A percentile compares a stretch with the other conserved stretches of the same genome.
Conservation (phyloP, 768 basidiomycete species). For the Lactarius quietus region DNA sequence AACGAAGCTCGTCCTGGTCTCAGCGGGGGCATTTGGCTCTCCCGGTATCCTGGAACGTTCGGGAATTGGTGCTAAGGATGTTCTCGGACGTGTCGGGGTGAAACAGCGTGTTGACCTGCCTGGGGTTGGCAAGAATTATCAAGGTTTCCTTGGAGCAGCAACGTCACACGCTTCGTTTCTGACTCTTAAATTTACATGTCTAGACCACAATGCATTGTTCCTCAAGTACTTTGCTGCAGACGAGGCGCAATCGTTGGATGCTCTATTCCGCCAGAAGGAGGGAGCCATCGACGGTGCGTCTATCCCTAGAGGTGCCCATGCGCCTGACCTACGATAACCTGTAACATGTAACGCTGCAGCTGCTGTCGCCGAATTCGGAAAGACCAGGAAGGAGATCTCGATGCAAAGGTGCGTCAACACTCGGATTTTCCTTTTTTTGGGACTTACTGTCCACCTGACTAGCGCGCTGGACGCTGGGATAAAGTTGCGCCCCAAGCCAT, state of each 20-base stretch:
- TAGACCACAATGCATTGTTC: slow-evolving; percentile 26
- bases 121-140: slow-evolving; percentile 44
- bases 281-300: slow-evolving; percentile 26
- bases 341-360: slow-evolving; percentile 26
- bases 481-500: slow-evolving; percentile 28
- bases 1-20: too few relatives aligned
- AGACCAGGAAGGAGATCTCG: too few relatives aligned
- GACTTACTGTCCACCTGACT: not conserved
- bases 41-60: too few relatives aligned
- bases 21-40: too few relatives aligned
- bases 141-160: slow-evolving; percentile 29
- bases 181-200: not conserved
- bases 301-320: not conserved
- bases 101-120: slow-evolving; percentile 36
- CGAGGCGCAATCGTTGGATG: slow-evolving; percentile 27
- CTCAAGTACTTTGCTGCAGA: slow-evolving; percentile 20
- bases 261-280: slow-evolving; percentile 19
- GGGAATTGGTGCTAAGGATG: too few relatives aligned
- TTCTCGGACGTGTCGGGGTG: slow-evolving; percentile 33
- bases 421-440: not conserved
- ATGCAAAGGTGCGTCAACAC: slow-evolving; percentile 52
- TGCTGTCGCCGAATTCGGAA: slow-evolving; percentile 36
- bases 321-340: not conserved
- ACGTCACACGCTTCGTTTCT: not conserved
- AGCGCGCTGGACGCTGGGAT: slow-evolving; percentile 29